Conservation (phyloP, 108 stramenopile genomes). For the Ochromonas danica region DNA sequence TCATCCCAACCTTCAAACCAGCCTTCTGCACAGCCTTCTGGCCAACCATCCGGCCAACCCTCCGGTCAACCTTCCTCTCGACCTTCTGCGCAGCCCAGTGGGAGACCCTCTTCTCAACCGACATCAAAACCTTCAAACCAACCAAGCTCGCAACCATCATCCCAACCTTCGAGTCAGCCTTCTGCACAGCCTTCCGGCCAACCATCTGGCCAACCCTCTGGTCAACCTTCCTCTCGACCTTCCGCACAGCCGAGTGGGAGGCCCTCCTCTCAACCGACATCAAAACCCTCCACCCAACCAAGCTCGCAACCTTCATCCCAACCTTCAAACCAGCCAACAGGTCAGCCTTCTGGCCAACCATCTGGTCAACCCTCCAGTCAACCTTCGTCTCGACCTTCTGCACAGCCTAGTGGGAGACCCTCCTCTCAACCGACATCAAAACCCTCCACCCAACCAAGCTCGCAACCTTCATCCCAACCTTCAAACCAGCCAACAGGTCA, state of each 20-base stretch:
- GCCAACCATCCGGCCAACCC: constrained; percentile 20
- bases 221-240: neutral
- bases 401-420: neutral
- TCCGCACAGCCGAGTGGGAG: neutral
- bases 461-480: neutral
- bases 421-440: neutral
- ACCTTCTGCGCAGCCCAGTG: too few species aligned
- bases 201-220: constrained; percentile 13
- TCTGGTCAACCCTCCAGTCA: neutral
- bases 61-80: too few species aligned
- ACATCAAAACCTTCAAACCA: constrained; percentile 12
- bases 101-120: neutral
- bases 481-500: neutral
- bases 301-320: constrained; percentile 6
- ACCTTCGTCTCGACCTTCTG: neutral
- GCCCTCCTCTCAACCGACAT: constrained; percentile 26
- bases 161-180: constrained; percentile 9
- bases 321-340: neutral
- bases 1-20: neutral
- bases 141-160: constrained; percentile 18
- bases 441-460: neutral
- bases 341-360: neutral
- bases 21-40: constrained; percentile 11
- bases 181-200: neutral
- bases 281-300: constrained; percentile 23